Percentiles rank a stretch among this genome's conserved stretches.
Conservation (phyloP, 2,329 filamentous ascomycete species). For the Xylaria sp. region DNA sequence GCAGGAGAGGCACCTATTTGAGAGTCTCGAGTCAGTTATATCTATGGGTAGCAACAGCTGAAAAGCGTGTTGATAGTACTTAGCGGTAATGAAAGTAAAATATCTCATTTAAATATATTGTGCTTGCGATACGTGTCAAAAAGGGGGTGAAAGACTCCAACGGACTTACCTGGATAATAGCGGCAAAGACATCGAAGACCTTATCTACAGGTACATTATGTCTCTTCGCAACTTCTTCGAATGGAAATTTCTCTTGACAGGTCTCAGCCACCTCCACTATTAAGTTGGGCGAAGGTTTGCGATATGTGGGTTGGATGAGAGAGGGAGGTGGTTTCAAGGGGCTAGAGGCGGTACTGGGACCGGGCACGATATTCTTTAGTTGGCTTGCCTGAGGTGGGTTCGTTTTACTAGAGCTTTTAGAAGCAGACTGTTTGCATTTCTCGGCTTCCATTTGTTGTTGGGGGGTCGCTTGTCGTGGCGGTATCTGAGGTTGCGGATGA, state of each 20-base stretch:
- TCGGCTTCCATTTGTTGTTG: slow-evolving; percentile 2
- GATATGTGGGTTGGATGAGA: slow-evolving; percentile 48
- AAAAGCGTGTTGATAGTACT: neutral
- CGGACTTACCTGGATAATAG: slow-evolving; percentile 54
- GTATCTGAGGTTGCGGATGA: slow-evolving; percentile 27
- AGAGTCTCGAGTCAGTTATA: neutral
- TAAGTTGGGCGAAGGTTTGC: slow-evolving; percentile 53
- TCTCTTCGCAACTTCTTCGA: slow-evolving; percentile 57
- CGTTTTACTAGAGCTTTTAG: slow-evolving; percentile 1
- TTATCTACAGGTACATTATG: slow-evolving; percentile 57
- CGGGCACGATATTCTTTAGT: neutral
- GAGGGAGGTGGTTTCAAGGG: slow-evolving; percentile 43
- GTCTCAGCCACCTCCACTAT: slow-evolving; percentile 63
- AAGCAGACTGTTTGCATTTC: slow-evolving; percentile 2
- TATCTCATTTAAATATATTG: neutral
- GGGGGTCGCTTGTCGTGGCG: slow-evolving; percentile 3
- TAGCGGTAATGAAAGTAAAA: neutral
- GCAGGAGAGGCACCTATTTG: slow-evolving; percentile 55
- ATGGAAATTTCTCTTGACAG: slow-evolving; percentile 59
- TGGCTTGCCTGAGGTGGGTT: slow-evolving; percentile 6
- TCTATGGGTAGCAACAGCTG: neutral
- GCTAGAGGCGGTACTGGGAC: slow-evolving; percentile 24
- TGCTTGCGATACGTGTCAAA: neutral
- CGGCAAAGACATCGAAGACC: slow-evolving; percentile 60
- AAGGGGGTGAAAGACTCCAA: neutral